A percentile compares a stretch with the other conserved stretches of the same genome.
phyloP scores from a whole-genome alignment of 1,284 basidiomycete genomes.

The Microbotryomycetes sp. region DNA sequence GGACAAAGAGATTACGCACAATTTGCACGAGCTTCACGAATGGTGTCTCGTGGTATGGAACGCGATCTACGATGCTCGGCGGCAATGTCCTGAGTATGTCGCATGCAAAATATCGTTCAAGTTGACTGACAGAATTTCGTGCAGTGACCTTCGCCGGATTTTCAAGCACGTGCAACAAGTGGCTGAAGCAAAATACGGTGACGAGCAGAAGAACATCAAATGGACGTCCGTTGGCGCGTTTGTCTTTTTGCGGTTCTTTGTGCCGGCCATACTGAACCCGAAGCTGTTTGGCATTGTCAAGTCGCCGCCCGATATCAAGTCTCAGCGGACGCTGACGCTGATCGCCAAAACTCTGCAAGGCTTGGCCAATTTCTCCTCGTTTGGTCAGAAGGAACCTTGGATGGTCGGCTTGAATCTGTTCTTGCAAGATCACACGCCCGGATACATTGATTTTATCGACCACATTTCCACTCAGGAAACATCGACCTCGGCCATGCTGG shows the following conservation, averaged over 20 bases:
- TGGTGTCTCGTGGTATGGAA: conserved; percentile 74
- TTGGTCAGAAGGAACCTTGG: conserved; percentile 39
- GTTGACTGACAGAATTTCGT: not conserved
- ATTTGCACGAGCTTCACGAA: conserved; percentile 41
- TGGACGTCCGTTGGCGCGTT: conserved; percentile 78
- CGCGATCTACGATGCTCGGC: conserved; percentile 62
- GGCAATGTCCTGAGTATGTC: conserved; percentile 64
- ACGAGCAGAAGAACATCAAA: conserved; percentile 45
- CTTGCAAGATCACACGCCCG: conserved; percentile 32
- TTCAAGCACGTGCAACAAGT: conserved; percentile 63
- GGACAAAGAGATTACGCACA: conserved; percentile 51
- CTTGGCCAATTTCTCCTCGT: conserved; percentile 36
- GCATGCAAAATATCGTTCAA: too few species aligned
- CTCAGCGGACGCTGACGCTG: conserved; percentile 35
- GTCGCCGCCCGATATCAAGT: conserved; percentile 26
- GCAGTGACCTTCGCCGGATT: conserved; percentile 63
- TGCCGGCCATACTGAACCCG: conserved; percentile 36
- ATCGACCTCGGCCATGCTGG: conserved; percentile 14
- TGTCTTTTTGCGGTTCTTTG: conserved; percentile 71
- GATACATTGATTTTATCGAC: conserved; percentile 34
- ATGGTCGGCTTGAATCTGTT: conserved; percentile 39
- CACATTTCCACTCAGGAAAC: conserved; percentile 25
- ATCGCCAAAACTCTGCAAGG: conserved; percentile 36
- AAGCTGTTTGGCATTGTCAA: conserved; percentile 32
- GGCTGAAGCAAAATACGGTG: conserved; percentile 55